Base-by-base conservation (phyloP, 805 yeast species). In the Lipomyces mesembrius region DNA sequence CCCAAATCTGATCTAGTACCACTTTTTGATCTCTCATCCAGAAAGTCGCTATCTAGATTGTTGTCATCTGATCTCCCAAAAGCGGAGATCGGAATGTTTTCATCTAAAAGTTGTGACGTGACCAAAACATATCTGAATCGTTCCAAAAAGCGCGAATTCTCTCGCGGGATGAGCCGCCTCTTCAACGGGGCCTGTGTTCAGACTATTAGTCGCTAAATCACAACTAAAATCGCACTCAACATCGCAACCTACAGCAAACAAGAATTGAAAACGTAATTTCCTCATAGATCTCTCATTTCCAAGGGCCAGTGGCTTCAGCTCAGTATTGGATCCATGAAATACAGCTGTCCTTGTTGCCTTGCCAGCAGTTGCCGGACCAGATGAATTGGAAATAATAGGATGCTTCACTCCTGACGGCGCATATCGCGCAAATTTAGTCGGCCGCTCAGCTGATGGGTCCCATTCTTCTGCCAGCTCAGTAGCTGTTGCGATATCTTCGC, bases 111-210 rank as follows among this genome's bases (percentile, higher is more conserved):
- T 62, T 81, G 83, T 7, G 86, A 83, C 3, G 86, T 81, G 5
- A 85, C 80, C 1, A 85, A 73, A 2, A 79, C 74, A 72, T 85
- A 86, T 57, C 84, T 80, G 69, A 85, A 83, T 68, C 84, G 84
- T 64, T 86, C 88, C 34, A 79, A 69, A 70, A 85, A 85, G 56
- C 74, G 66, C 32, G 67, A 55, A 17, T 74, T 76, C 64, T 80
- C 82, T 20, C 64, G 62, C 11, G 56, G 60, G 9, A 66, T 46
- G 25, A 71, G 57, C 37, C 63, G 54, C 43, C 59, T 51, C 14
- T 59, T 39, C 29, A 69, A 34, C 3, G 72, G 68, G 1, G 71
- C 54, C 72, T 69, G 20, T n/a, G 58, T 17, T 39, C 43, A 12
- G 14, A n/a, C 9, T 7, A 39, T 51, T 20, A 62, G 17, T 37